Evolutionary conservation across 805 yeast genomes (phyloP), one percentile per base, ranked within the genome.

Genomic region (Wickerhamiella spandovensis): DNA sequence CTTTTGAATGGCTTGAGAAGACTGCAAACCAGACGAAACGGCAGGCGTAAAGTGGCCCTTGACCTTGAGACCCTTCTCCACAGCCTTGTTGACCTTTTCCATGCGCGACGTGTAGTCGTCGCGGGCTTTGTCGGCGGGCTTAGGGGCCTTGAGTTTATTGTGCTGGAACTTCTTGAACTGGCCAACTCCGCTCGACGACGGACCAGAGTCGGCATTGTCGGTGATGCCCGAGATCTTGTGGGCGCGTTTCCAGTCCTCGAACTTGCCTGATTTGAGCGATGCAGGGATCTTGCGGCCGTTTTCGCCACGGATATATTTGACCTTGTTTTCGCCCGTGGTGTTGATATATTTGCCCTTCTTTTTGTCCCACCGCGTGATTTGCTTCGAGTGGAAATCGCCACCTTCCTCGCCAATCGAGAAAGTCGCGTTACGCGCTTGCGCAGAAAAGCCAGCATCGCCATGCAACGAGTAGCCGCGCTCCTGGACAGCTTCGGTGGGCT

Each of bases 261-360:
- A 92, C 56, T 86, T 79, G 44, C 99, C 99, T 2, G 95, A 81
- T 62, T 85, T 76, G 69, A 81, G 87, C 13, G 92, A 75, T 1
- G 98, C 97, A 6, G 97, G 96, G 46, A 92, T 78, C 63, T 77
- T 78, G 59, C 83, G 88, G 7, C 99, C 99, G 65, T 86, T 82
- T 65, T 92, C 99, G 54, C 97, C 95, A 56, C 87, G 82, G 60
- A 92, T 92, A 67, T 74, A 90, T 68, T 86, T 89, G 28, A 56
- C 54, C 17, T 58, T 58, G 67, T 82, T 77, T 61, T 86, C 95
- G 12, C 58, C 62, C 55, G 92, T 85, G 60, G 77, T 81, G 18
- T 85, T 73, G 62, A 89, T 76, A 66, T 85, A 90, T 56, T 87
- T 87, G 61, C 94, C 92, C 66, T 84, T 82, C 76, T 87, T 86